phyloP scores from a whole-genome alignment of 2,329 filamentous ascomycete species.

The Pseudogymnoascus sp. region DNA sequence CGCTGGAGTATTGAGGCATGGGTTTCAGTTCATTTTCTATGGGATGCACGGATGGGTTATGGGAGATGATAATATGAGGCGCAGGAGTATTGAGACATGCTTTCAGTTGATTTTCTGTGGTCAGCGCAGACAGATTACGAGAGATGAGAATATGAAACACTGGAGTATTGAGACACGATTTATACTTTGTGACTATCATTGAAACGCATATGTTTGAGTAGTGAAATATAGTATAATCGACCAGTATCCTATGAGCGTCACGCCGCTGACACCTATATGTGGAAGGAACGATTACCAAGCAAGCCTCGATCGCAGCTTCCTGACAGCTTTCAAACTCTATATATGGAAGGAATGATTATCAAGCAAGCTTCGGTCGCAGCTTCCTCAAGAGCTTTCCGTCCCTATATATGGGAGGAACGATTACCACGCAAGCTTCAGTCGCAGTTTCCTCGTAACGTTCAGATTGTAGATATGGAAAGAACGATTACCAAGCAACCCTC shows the following conservation, averaged over 20 bases:
- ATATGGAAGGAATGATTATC: not conserved
- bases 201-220: not conserved
- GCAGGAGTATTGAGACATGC: not conserved
- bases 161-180: not conserved
- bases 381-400: no score
- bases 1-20: not conserved
- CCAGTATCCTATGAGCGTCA: not conserved
- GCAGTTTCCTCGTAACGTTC: not conserved
- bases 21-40: not conserved
- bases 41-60: not conserved
- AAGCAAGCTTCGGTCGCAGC: not conserved
- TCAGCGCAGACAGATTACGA: not conserved
- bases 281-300: not conserved
- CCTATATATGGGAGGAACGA: not conserved
- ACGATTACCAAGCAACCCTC: not conserved
- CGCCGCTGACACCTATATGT: not conserved
- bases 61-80: not conserved
- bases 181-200: not conserved
- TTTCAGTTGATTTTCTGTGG: not conserved
- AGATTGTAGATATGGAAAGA: not conserved
- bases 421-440: not conserved
- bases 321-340: no score
- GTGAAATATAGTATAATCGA: not conserved
- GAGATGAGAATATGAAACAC: not conserved
- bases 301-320: not conserved